Evolutionary conservation across 768 basidiomycete species (phyloP).

Genomic region (Cubamyces lactineus): DNA sequence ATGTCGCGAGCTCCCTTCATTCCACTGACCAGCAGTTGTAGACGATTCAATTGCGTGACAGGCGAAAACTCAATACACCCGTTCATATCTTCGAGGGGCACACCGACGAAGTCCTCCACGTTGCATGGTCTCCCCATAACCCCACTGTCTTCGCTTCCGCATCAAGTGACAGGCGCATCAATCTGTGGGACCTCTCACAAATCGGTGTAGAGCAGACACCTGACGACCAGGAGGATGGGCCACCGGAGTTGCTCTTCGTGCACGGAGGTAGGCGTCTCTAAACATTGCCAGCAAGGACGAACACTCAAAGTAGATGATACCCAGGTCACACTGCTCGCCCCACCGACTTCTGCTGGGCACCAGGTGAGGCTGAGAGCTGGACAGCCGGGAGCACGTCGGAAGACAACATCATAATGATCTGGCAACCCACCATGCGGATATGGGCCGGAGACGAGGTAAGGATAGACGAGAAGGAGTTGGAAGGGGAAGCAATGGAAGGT

Average conservation of each 20-base stretch:
- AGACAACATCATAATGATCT: conserved; percentile 96
- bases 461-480: conserved; percentile 84
- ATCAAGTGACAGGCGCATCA: conserved; percentile 89
- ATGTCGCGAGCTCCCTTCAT: neutral
- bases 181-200: conserved; percentile 90
- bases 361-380: conserved; percentile 80
- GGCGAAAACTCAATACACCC: conserved; percentile 70
- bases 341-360: conserved; percentile 96
- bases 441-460: conserved; percentile 91
- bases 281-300: neutral
- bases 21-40: conserved; percentile 35
- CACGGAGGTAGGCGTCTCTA: conserved; percentile 73
- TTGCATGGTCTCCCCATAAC: conserved; percentile 95
- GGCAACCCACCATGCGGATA: conserved; percentile 95
- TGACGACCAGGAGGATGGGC: conserved; percentile 97
- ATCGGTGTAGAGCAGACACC: conserved; percentile 97
- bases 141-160: conserved; percentile 93
- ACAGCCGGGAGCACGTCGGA: conserved; percentile 88
- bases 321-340: conserved; percentile 88
- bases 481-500: conserved; percentile 79
- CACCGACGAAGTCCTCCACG: conserved; percentile 90
- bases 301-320: conserved; percentile 13
- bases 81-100: conserved; percentile 93
- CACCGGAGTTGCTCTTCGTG: conserved; percentile 93
- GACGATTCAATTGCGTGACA: conserved; percentile 90